These are phyloP conservation scores for Paracoccidioides brasiliensis DNA, from an alignment of 2,329 filamentous ascomycete genomes.

Conservation along the genomic window DNA sequence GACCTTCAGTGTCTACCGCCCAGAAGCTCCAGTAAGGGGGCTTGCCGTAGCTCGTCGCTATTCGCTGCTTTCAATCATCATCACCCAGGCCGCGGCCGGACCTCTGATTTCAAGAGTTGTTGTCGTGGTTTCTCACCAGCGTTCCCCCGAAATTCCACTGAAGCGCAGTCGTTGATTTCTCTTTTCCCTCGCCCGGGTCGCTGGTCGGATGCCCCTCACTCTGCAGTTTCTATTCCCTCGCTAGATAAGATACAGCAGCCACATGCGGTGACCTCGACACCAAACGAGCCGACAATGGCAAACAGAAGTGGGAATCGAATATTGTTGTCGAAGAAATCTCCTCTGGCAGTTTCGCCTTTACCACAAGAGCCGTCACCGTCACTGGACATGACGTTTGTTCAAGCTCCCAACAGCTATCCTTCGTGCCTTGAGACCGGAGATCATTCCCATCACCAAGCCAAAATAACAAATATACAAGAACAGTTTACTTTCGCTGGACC, in stretches of 20 bases:
- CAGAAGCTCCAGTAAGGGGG: constrained; percentile 13
- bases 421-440: background rate
- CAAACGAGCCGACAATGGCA: background rate
- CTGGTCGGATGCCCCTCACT: background rate
- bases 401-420: background rate
- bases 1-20: constrained; percentile 10
- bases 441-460: background rate
- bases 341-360: background rate
- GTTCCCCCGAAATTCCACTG: background rate
- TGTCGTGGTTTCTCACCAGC: background rate
- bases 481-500: background rate
- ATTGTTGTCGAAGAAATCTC: background rate
- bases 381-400: background rate
- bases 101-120: background rate
- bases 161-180: constrained; percentile 1
- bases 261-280: background rate
- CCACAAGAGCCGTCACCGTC: background rate
- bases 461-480: background rate
- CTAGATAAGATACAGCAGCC: background rate
- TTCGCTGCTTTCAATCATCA: constrained; percentile 1
- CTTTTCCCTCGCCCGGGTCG: background rate
- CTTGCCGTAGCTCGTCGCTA: constrained; percentile 4
- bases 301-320: background rate
- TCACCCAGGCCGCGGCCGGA: background rate
- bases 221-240: background rate